Conservation (phyloP, 257 asterid genomes). For the Nyctanthes arbortristis region DNA sequence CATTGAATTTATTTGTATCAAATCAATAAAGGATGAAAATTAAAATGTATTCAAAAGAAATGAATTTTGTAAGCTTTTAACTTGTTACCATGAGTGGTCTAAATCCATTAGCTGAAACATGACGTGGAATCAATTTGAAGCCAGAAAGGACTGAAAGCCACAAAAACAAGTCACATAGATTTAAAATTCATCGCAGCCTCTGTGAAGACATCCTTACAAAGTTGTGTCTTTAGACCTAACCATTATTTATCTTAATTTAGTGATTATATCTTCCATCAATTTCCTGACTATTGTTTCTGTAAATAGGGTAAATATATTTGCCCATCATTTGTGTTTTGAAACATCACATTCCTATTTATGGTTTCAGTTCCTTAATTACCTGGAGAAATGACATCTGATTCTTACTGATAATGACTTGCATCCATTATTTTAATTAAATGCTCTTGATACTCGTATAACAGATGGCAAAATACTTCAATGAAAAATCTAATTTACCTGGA, state of each 20-base stretch:
- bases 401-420: not conserved
- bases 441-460: slow-evolving; percentile 36
- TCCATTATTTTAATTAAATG: slow-evolving; percentile 4
- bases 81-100: not conserved
- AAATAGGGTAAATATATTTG: not conserved
- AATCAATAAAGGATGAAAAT: too few species aligned
- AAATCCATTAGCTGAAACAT: not conserved
- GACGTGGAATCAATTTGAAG: not conserved
- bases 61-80: not conserved
- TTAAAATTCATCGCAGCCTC: not conserved
- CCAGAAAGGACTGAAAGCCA: not conserved
- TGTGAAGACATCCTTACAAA: not conserved
- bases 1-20: not conserved
- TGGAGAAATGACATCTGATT: not conserved
- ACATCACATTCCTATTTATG: slow-evolving; percentile 1
- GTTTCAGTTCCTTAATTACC: not conserved
- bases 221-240: not conserved
- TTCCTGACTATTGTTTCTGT: not conserved
- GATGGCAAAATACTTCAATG: slow-evolving; percentile 92
- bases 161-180: not conserved
- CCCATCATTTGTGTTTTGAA: slow-evolving; percentile 13
- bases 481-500: slow-evolving; percentile 66
- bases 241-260: not conserved
- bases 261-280: not conserved
- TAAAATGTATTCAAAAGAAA: not conserved